A percentile compares a stretch with the other conserved stretches of the same genome.
Conservation (phyloP, 1,139 yeast genomes). For the Blastobotrys arbuscula region DNA sequence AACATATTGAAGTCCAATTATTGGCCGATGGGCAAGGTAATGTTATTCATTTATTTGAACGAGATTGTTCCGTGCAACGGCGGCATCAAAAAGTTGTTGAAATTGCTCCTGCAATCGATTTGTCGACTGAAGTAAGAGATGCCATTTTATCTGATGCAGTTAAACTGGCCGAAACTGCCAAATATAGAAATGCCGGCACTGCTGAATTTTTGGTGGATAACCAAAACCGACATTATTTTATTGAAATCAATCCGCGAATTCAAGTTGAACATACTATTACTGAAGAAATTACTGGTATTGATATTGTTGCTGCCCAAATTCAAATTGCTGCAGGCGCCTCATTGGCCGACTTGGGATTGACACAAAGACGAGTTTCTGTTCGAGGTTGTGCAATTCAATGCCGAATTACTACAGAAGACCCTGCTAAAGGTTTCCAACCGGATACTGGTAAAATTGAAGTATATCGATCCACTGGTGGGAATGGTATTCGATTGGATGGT, state of each 20-base stretch:
- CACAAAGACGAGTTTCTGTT: slow-evolving; percentile 90
- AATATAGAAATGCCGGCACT: slow-evolving; percentile 97
- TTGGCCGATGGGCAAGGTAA: slow-evolving; percentile 93
- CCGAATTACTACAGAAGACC: slow-evolving; percentile 98
- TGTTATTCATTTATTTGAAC: slow-evolving; percentile 90
- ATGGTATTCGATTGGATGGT: slow-evolving; percentile 97
- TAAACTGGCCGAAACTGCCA: slow-evolving; percentile 77
- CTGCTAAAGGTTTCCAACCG: slow-evolving; percentile 93
- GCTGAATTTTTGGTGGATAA: slow-evolving; percentile 95
- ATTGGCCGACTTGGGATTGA: slow-evolving; percentile 79
- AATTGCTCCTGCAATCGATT: slow-evolving; percentile 96
- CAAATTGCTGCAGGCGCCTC: slow-evolving; percentile 99
- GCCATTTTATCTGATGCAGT: slow-evolving; percentile 94
- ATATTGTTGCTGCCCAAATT: slow-evolving; percentile 96
- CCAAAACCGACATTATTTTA: slow-evolving; percentile 93
- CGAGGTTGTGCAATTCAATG: slow-evolving; percentile 99
- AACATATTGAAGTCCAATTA: slow-evolving; percentile 96
- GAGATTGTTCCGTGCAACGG: slow-evolving; percentile 99
- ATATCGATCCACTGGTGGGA: slow-evolving; percentile 98
- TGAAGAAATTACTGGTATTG: slow-evolving; percentile 98
- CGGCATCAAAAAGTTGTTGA: slow-evolving; percentile 99
- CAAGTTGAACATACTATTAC: slow-evolving; percentile 99
- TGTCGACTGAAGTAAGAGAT: slow-evolving; percentile 77
- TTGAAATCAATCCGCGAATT: slow-evolving; percentile 97
- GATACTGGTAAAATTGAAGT: slow-evolving; percentile 99